Evolutionary conservation across 169 alveolate species (phyloP).

Genomic region (Cryptosporidium ubiquitum): DNA sequence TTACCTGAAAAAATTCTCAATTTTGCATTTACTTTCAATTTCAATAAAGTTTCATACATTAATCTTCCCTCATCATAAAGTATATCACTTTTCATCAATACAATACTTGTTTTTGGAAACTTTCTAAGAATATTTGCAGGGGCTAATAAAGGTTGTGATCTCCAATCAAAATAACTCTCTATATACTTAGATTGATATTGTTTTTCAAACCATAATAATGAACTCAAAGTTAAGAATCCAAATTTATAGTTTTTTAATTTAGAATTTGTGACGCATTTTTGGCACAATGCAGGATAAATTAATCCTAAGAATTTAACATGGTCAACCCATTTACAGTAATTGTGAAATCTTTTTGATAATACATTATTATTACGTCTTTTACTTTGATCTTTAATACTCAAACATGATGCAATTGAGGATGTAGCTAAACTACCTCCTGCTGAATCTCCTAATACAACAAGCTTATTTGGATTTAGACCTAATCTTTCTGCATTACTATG

Average conservation of each 20-base stretch:
- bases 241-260: slow-evolving; percentile 8
- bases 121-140: slow-evolving; percentile 31
- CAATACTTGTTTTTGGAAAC: slow-evolving; percentile 49
- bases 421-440: slow-evolving; percentile 66
- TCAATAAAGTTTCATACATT: slow-evolving; percentile 32
- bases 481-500: slow-evolving; percentile 17
- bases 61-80: slow-evolving; percentile 52
- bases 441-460: slow-evolving; percentile 56
- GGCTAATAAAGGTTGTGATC: slow-evolving; percentile 60
- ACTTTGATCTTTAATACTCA: slow-evolving; percentile 6
- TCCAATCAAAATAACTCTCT: slow-evolving; percentile 47
- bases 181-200: slow-evolving; percentile 45
- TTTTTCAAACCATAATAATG: slow-evolving; percentile 49
- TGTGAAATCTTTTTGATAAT: neutral
- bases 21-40: slow-evolving; percentile 8
- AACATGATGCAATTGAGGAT: slow-evolving; percentile 56
- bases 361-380: neutral
- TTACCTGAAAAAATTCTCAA: slow-evolving; percentile 19
- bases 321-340: slow-evolving; percentile 46
- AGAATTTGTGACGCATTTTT: slow-evolving; percentile 53
- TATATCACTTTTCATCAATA: slow-evolving; percentile 37
- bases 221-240: slow-evolving; percentile 15
- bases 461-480: slow-evolving; percentile 40
- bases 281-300: slow-evolving; percentile 62
- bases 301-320: slow-evolving; percentile 38